Base-by-base conservation (phyloP, 139 green algal species). In the Pleodorina starrii region DNA sequence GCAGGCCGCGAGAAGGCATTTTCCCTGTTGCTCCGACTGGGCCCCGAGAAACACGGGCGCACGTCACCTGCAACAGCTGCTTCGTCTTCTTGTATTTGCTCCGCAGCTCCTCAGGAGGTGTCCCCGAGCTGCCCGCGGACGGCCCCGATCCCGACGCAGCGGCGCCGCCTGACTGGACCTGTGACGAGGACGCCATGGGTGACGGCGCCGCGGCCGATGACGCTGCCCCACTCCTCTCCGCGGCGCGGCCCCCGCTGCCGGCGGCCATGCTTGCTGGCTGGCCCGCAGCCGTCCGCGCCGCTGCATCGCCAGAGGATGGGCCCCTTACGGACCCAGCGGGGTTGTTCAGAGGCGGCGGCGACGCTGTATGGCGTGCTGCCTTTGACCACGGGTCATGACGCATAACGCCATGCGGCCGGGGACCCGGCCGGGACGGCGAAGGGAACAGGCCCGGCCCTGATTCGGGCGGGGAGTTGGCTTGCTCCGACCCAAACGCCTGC, bases 51-150 rank as follows among this genome's bases (percentile, higher is more conserved):
- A n/a, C n/a, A n/a, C n/a, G n/a, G n/a, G n/a, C n/a, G n/a, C n/a
- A n/a, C 54, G 29, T 66, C 54, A 77, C 82, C 82, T 88, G 82
- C 19, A 88, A 32, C 44, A 88, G 44, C 82, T 88, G 32, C 82
- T 88, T 88, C 7, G 63, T 71, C 44, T 51, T 68, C 46, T 10
- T 79, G 60, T 88, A 88, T 19, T 88, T 88, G 66, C 6, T 54
- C 4, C 82, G 66, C n/a, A 88, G 82, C 44, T 88, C 82, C 14
- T 27, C 3, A 0, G 60, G 40, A 9, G 79, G n/a, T 1, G 23
- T 27, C 35, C 29, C 38, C 11, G 29, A 54, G 60, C n/a, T 69
- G 59, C 16, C 48, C 9, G 2, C 44, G 29, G 74, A 51, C 14
- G 74, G 44, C 74, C 23, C 72, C 38, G 40, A 46, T 44, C 23